Percentiles rank a stretch among this genome's conserved stretches.
phyloP scores from a whole-genome alignment of 768 basidiomycete species.

The Rhizopogon vinicolor region DNA sequence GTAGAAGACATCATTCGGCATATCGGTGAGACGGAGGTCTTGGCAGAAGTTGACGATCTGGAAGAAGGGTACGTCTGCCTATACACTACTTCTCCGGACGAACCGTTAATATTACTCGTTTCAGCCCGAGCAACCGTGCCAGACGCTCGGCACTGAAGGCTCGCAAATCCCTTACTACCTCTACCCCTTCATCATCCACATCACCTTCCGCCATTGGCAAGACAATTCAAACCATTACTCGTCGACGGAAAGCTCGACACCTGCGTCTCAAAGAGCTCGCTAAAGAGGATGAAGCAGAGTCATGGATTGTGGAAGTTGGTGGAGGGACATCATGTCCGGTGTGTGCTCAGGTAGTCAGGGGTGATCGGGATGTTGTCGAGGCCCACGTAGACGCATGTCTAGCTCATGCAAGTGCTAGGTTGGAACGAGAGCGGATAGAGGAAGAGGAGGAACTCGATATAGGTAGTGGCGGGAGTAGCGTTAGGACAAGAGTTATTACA shows the following conservation, averaged over 20 bases:
- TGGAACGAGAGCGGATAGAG: constrained; percentile 28
- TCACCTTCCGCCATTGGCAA: constrained; percentile 38
- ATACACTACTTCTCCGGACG: constrained; percentile 14
- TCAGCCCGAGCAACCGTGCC: constrained; percentile 14
- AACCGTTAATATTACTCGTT: constrained; percentile 31
- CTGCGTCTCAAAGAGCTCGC: constrained; percentile 63
- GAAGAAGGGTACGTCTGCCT: constrained; percentile 46
- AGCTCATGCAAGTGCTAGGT: constrained; percentile 44
- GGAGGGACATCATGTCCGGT: constrained; percentile 63
- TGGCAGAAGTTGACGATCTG: constrained; percentile 43
- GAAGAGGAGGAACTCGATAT: constrained; percentile 28
- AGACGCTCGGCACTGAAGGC: constrained; percentile 44
- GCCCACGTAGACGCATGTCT: constrained; percentile 83
- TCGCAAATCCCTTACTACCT: constrained; percentile 31
- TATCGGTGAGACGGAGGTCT: constrained; percentile 56
- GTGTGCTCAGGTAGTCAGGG: constrained; percentile 51
- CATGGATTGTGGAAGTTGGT: constrained; percentile 21
- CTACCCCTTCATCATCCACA: constrained; percentile 18
- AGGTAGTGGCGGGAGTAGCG: constrained; percentile 43
- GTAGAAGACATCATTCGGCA: constrained; percentile 62
- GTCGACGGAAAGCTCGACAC: constrained; percentile 65
- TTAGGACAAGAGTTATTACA: constrained; percentile 32
- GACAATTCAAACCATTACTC: constrained; percentile 57
- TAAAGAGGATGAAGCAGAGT: constrained; percentile 51
- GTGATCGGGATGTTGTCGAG: constrained; percentile 69